Base-by-base conservation (phyloP, 202 grass and related monocot genomes). In the Setaria viridis region DNA sequence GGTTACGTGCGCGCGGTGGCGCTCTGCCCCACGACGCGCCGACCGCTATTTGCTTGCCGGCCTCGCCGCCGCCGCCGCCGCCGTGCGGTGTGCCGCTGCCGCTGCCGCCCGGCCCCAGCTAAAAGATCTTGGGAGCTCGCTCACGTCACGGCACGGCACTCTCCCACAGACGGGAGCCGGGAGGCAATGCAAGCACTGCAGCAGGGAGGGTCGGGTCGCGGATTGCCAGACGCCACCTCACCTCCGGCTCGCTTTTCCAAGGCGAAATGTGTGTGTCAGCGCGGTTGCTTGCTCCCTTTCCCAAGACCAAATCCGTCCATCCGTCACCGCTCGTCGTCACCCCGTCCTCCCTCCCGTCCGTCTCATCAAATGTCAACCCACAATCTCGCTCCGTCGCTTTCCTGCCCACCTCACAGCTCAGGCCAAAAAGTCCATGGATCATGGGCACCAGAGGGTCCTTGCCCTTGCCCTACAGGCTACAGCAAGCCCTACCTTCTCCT, bases 211-310 rank as follows among this genome's bases (percentile, higher is more conserved):
- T 2, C 19, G 17, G 19, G 19, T 59, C 20, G 56, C 56, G 29
- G 29, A 17, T 25, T 6, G 34, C 20, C 37, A 45, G 1, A 59
- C 67, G 73, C 15, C n/a, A 41, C 46, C 16, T 39, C 25, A 6
- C 6, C 39, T 20, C 53, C 6, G 8, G 17, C 84, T 79, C 62
- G 39, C 60, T 14, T 25, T 21, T 76, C 73, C 55, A n/a, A 62
- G 59, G 59, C 25, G 39, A 41, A 41, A 41, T 39, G 16, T 7
- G 17, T 12, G 64, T 16, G 42, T 12, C 62, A 65, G 67, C 34
- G 7, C 15, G 70, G 62, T 85, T 85, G 87, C 77, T 85, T 81
- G 70, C 77, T 62, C 57, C 81, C 47, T 77, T 81, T 88, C 30
- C 77, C 76, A 88, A 77, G 64, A 85, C 66, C 81, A 65, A 32